phyloP scores from a whole-genome alignment of 495 filamentous ascomycete genomes.

The Neurospora tetrasperma region DNA sequence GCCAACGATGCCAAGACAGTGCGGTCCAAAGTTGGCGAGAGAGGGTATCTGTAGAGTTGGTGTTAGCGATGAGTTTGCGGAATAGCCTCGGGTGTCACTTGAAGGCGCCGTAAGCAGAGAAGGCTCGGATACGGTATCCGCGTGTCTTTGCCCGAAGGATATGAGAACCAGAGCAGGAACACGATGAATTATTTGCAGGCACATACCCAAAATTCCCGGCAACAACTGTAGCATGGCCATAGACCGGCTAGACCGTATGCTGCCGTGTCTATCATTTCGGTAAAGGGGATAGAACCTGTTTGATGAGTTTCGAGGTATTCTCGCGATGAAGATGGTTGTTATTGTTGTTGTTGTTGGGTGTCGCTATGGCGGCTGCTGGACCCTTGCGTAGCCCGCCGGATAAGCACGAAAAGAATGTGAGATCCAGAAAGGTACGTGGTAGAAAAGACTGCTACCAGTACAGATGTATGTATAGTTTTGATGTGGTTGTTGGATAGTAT shows the following conservation, averaged over 20 bases:
- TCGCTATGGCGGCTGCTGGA: not conserved
- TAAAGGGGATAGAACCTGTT: not conserved
- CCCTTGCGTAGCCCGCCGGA: not conserved
- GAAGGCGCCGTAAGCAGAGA: not conserved
- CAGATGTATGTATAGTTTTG: not conserved
- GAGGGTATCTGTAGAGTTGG: constrained; percentile 18
- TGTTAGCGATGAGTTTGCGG: not conserved
- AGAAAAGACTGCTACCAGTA: not conserved
- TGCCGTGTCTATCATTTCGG: not conserved
- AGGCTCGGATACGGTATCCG: not conserved
- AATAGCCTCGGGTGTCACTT: not conserved
- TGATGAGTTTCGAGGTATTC: not conserved
- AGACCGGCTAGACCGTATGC: constrained; percentile 1
- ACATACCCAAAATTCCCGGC: constrained; percentile 20
- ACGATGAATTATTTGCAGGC: not conserved
- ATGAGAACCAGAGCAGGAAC: not conserved
- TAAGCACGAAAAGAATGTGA: not conserved
- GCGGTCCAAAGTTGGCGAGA: constrained; percentile 15
- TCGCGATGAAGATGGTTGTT: not conserved
- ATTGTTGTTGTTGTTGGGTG: not conserved
- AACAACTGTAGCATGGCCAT: constrained; percentile 25
- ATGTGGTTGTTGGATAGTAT: not conserved
- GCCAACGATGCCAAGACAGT: constrained; percentile 21
- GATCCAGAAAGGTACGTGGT: not conserved
- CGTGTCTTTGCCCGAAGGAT: not conserved